phyloP scores from a whole-genome alignment of 257 asterid genomes.

The Leonotis leonurus region DNA sequence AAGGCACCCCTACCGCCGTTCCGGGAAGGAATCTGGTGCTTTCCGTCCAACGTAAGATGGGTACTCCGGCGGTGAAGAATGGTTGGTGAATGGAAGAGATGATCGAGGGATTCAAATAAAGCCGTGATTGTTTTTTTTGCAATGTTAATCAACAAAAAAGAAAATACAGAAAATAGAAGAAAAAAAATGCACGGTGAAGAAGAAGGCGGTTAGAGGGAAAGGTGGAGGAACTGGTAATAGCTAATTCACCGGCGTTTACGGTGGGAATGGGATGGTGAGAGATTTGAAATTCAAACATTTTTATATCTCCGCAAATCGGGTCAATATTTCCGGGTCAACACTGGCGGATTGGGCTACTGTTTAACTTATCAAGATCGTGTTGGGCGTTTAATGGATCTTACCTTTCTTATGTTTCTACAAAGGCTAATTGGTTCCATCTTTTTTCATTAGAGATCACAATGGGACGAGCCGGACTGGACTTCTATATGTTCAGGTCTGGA shows the following conservation, averaged over 20 bases:
- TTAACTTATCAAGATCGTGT: too few relatives aligned
- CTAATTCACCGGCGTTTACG: slow-evolving; percentile 24
- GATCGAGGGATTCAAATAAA: slow-evolving; percentile 25
- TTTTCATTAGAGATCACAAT: too few relatives aligned
- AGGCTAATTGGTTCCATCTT: too few relatives aligned
- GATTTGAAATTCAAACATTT: not conserved
- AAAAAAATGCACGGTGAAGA: not conserved
- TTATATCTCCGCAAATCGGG: not conserved
- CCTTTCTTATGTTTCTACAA: too few relatives aligned
- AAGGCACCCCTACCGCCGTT: slow-evolving; percentile 83
- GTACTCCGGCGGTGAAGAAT: slow-evolving; percentile 18
- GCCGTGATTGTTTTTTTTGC: slow-evolving; percentile 30
- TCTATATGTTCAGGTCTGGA: too few relatives aligned
- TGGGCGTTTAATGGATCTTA: too few relatives aligned
- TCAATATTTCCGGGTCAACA: too few relatives aligned
- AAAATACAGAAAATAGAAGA: not conserved
- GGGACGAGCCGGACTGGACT: too few relatives aligned
- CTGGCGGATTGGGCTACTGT: too few relatives aligned
- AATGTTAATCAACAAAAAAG: not conserved
- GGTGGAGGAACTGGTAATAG: not conserved
- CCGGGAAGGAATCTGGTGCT: slow-evolving; percentile 56
- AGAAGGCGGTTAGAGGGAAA: not conserved
- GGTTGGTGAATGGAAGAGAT: slow-evolving; percentile 9
- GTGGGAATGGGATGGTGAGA: not conserved
- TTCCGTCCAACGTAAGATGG: slow-evolving; percentile 34